phyloP scores from a whole-genome alignment of 2,329 filamentous ascomycete species.

The Pseudogymnoascus sp. region DNA sequence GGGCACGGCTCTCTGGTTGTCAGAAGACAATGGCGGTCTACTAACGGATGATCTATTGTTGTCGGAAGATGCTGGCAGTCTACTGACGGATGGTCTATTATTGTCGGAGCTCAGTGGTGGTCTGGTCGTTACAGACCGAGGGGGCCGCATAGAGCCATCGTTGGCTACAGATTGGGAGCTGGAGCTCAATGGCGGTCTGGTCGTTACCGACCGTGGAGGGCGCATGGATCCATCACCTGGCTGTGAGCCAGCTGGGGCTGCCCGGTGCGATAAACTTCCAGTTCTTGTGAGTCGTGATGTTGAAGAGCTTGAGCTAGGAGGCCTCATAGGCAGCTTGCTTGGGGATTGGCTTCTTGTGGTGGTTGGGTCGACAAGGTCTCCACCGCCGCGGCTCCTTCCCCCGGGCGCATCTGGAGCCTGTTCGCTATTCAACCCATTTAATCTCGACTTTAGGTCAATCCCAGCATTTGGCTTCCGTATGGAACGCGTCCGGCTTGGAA shows the following conservation, averaged over 20 bases:
- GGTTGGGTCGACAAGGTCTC: conserved; percentile 9
- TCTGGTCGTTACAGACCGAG: not conserved
- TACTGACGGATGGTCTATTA: not conserved
- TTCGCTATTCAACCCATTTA: conserved; percentile 2
- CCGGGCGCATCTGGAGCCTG: conserved; percentile 1
- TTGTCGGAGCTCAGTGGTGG: conserved; percentile 7
- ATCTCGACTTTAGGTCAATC: not conserved
- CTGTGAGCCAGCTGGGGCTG: not conserved
- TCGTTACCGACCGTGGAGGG: conserved; percentile 4
- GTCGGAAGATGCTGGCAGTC: not conserved
- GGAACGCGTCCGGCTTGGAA: conserved; percentile 21
- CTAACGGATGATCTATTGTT: not conserved
- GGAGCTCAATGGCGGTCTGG: not conserved
- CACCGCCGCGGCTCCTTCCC: conserved; percentile 11
- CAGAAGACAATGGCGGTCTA: not conserved
- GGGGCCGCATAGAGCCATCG: conserved; percentile 9
- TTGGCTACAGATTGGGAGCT: not conserved
- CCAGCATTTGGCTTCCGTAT: conserved; percentile 18
- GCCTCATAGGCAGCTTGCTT: conserved; percentile 24
- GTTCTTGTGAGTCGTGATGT: not conserved
- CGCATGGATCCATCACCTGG: conserved; percentile 1
- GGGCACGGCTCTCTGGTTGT: not conserved
- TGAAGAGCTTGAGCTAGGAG: conserved; percentile 3
- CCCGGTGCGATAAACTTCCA: not conserved
- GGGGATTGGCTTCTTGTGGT: conserved; percentile 22